Evolutionary conservation across 2,329 filamentous ascomycete genomes (phyloP).

Genomic region (Cordyceps cateniannulata): DNA sequence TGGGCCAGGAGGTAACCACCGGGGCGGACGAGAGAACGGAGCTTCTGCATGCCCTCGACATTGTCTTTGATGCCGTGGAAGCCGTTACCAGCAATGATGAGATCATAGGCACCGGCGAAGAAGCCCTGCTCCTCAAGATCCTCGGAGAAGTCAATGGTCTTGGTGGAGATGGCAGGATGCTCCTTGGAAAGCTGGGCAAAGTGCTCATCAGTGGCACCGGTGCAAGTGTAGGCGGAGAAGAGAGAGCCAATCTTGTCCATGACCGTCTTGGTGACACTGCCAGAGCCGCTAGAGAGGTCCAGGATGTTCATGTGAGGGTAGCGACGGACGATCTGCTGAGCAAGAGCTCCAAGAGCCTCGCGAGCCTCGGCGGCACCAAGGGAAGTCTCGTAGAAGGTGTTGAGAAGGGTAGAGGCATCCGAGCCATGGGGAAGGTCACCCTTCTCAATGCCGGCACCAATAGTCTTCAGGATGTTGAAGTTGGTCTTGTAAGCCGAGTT

Average conservation of each 20-base stretch:
- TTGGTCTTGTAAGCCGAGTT: conserved; percentile 8
- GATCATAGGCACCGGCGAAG: conserved; percentile 4
- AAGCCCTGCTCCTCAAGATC: conserved; percentile 13
- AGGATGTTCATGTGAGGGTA: conserved; percentile 14
- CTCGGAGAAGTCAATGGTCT: conserved; percentile 10
- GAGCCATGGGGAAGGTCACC: conserved; percentile 2
- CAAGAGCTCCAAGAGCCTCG: conserved; percentile 2
- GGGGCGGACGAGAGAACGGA: conserved; percentile 12
- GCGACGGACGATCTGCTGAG: conserved; percentile 13
- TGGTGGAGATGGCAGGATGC: conserved; percentile 3
- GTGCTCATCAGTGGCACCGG: conserved; percentile 10
- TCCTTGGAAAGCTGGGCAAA: conserved; percentile 8
- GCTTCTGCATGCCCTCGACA: conserved; percentile 7
- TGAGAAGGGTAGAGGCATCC: conserved; percentile 4
- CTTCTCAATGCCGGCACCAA: conserved; percentile 7
- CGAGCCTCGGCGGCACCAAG: conserved; percentile 7
- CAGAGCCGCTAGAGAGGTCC: conserved; percentile 11
- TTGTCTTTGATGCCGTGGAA: conserved; percentile 8
- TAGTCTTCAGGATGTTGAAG: conserved; percentile 7
- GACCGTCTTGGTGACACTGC: conserved; percentile 8
- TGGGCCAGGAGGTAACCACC: conserved; percentile 13
- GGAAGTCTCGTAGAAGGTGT: conserved; percentile 9
- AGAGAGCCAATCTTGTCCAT: conserved; percentile 8
- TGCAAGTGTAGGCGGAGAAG: conserved; percentile 13
- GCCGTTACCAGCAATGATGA: conserved; percentile 11